Conservation (phyloP, 805 yeast species). For the Clavispora carvajalis region DNA sequence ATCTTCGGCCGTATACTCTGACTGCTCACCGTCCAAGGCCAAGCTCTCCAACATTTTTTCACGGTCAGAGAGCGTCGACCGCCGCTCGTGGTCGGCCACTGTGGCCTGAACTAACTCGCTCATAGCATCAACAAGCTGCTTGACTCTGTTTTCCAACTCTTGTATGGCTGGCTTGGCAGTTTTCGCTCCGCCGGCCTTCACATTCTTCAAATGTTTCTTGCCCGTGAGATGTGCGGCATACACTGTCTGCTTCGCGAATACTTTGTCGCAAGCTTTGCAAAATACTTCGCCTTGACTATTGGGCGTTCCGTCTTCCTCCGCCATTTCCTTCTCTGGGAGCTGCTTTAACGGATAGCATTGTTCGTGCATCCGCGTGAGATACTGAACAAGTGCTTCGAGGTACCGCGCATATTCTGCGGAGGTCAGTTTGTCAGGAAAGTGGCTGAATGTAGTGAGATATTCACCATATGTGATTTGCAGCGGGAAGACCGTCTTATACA, state of each 20-base stretch:
- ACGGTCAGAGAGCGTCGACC: conserved; percentile 60
- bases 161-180: not conserved
- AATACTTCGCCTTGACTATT: conserved; percentile 28
- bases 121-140: conserved; percentile 33
- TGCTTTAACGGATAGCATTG: conserved; percentile 26
- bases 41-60: conserved; percentile 53
- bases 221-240: conserved; percentile 67
- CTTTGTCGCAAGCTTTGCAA: conserved; percentile 61
- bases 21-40: conserved; percentile 37
- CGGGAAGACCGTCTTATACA: conserved; percentile 40
- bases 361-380: conserved; percentile 44
- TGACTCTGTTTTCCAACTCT: conserved; percentile 36
- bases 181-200: conserved; percentile 1
- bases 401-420: conserved; percentile 39
- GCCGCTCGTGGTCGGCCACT: conserved; percentile 57
- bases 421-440: conserved; percentile 12
- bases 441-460: conserved; percentile 32
- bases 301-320: conserved; percentile 11
- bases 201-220: conserved; percentile 64
- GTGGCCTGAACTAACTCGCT: conserved; percentile 44
- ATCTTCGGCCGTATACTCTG: conserved; percentile 33
- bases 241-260: conserved; percentile 60
- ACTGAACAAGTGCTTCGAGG: conserved; percentile 39
- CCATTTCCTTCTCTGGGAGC: not conserved
- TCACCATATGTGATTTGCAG: conserved; percentile 39